A percentile compares a stretch with the other conserved stretches of the same genome.
phyloP scores from a whole-genome alignment of 345 rosid species.

The Eucalyptus coolabah region DNA sequence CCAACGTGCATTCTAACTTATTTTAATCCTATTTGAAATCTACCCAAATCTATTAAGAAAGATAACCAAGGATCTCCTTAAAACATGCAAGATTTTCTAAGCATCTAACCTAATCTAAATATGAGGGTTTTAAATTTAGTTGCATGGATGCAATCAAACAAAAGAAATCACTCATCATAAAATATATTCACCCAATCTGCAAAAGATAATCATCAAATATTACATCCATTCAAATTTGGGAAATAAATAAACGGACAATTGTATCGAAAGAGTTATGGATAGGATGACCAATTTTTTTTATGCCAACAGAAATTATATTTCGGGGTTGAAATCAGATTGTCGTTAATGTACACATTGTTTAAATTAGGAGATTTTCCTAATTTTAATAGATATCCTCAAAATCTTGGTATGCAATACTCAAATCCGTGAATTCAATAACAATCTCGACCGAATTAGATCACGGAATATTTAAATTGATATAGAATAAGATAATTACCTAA shows the following conservation, averaged over 20 bases:
- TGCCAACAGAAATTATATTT: fast-evolving
- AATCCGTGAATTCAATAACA: background rate
- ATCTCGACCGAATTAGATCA: background rate
- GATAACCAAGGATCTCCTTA: background rate
- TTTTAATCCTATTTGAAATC: background rate
- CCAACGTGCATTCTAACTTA: background rate
- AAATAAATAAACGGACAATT: too few species aligned
- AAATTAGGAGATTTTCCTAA: background rate
- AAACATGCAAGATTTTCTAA: too few species aligned
- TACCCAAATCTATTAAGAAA: background rate
- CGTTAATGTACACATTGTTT: background rate
- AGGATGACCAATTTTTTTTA: background rate
- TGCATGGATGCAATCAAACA: background rate
- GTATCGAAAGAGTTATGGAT: too few species aligned
- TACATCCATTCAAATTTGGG: background rate
- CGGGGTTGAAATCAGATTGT: too few species aligned
- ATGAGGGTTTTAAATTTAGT: background rate
- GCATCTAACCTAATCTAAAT: background rate
- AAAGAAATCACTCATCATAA: background rate
- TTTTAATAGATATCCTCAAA: background rate
- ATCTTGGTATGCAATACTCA: background rate
- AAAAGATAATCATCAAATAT: background rate
- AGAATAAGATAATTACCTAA: background rate
- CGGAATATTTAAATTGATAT: too few species aligned
- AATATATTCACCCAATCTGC: background rate